These are phyloP conservation scores for Delonix regia DNA, from an alignment of 306 rosid genomes.

Conservation along the genomic window DNA sequence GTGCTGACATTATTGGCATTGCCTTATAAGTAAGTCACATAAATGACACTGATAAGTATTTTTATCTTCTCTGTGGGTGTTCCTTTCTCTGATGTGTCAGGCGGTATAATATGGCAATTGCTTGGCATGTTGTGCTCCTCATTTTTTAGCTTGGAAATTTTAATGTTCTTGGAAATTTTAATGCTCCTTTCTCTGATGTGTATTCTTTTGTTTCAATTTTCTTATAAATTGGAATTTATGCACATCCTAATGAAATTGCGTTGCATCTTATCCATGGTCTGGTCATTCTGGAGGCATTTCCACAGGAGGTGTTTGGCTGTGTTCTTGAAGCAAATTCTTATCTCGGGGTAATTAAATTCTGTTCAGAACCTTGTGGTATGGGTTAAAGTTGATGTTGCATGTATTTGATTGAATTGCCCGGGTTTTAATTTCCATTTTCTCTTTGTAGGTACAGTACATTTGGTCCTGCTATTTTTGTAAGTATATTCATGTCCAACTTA, in stretches of 20 bases:
- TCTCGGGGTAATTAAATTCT: conserved; percentile 44
- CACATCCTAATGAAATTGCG: conserved; percentile 60
- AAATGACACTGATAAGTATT: background rate
- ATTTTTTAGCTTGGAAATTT: background rate
- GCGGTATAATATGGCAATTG: background rate
- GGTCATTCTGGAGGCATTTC: conserved; percentile 61
- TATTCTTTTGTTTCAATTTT: background rate
- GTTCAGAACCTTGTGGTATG: conserved; percentile 20
- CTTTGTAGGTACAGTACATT: conserved; percentile 33
- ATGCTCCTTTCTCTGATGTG: too few relatives aligned
- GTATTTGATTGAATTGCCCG: background rate
- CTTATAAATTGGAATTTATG: conserved; percentile 2
- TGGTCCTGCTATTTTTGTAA: conserved; percentile 35
- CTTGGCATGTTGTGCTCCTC: background rate
- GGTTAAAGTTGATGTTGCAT: conserved; percentile 4
- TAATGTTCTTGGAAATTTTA: background rate
- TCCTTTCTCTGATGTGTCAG: background rate
- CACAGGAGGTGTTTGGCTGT: conserved; percentile 57
- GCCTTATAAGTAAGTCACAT: background rate
- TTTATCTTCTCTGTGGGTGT: background rate
- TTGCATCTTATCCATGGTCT: conserved; percentile 73
- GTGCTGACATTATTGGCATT: background rate
- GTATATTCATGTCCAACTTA: conserved; percentile 21
- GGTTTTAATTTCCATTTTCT: conserved; percentile 17
- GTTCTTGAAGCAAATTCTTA: conserved; percentile 37